These are phyloP conservation scores for Alternaria panax DNA, from an alignment of 2,329 filamentous ascomycete genomes.

Conservation along the genomic window DNA sequence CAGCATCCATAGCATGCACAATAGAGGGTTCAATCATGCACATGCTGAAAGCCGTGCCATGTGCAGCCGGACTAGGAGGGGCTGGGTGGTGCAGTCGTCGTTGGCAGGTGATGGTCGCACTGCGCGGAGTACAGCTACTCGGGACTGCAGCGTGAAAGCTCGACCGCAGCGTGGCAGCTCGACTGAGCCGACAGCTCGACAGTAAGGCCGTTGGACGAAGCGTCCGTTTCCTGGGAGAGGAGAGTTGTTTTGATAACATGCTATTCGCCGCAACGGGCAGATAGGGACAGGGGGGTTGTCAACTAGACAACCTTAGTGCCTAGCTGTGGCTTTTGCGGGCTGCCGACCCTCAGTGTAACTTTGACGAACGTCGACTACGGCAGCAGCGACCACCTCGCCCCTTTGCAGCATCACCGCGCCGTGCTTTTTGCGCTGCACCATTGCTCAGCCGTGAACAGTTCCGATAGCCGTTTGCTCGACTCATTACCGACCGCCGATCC, in stretches of 20 bases:
- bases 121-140: constrained; percentile 4
- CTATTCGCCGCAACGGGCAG: constrained; percentile 14
- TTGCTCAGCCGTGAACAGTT: neutral
- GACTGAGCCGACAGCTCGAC: constrained; percentile 1
- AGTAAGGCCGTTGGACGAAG: constrained; percentile 14
- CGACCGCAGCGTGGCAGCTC: constrained; percentile 12
- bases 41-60: constrained; percentile 13
- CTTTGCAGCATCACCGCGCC: constrained; percentile 12
- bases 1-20: constrained; percentile 3
- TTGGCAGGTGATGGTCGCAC: constrained; percentile 14
- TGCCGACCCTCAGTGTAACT: constrained; percentile 21
- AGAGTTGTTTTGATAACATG: constrained; percentile 26
- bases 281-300: constrained; percentile 20
- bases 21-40: constrained; percentile 17
- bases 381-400: constrained; percentile 9
- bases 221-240: constrained; percentile 25
- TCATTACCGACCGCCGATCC: constrained; percentile 11
- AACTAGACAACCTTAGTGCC: constrained; percentile 23
- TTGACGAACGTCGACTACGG: constrained; percentile 16
- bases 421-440: constrained; percentile 10
- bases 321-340: constrained; percentile 27
- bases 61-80: constrained; percentile 3
- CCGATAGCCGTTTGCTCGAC: neutral
- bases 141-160: too few relatives aligned
- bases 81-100: neutral